A percentile compares a stretch with the other conserved stretches of the same genome.
Conservation (phyloP, 495 filamentous ascomycete genomes). For the Rhypophila decipiens region DNA sequence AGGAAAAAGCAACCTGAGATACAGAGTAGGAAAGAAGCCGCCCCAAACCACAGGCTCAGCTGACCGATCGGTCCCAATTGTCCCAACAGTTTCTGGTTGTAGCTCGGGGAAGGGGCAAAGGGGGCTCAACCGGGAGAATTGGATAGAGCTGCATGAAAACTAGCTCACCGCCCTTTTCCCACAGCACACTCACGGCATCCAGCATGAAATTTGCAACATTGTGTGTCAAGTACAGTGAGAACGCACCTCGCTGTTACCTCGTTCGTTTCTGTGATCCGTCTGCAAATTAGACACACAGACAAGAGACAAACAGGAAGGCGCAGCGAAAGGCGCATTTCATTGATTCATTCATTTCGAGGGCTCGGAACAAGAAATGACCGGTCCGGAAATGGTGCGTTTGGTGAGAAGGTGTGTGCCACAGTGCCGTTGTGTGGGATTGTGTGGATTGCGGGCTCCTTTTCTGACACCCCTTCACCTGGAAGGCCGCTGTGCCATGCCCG, state of each 20-base stretch:
- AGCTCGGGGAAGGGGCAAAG: conserved; percentile 20
- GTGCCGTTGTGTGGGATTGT: background rate
- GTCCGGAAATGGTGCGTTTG: too few species aligned
- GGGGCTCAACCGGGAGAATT: conserved; percentile 25
- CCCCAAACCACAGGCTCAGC: too few species aligned
- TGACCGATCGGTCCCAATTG: conserved; percentile 23
- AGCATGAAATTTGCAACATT: background rate
- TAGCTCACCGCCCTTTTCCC: conserved; percentile 23
- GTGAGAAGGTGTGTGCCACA: background rate
- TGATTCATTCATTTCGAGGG: too few species aligned
- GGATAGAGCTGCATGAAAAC: conserved; percentile 15
- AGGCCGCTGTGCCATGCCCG: background rate
- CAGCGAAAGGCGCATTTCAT: too few species aligned
- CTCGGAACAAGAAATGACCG: background rate
- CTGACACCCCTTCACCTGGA: background rate
- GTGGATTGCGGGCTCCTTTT: background rate
- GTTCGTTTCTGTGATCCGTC: background rate
- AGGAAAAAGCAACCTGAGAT: too few species aligned
- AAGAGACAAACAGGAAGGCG: too few species aligned
- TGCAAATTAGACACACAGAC: background rate
- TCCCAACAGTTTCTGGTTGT: conserved; percentile 11
- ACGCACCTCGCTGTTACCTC: background rate
- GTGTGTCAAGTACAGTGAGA: background rate
- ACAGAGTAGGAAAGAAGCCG: conserved; percentile 3
- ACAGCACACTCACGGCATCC: conserved; percentile 16